Evolutionary conservation across 2,329 filamentous ascomycete genomes (phyloP).

Genomic region (Albophoma yamanashiensis): DNA sequence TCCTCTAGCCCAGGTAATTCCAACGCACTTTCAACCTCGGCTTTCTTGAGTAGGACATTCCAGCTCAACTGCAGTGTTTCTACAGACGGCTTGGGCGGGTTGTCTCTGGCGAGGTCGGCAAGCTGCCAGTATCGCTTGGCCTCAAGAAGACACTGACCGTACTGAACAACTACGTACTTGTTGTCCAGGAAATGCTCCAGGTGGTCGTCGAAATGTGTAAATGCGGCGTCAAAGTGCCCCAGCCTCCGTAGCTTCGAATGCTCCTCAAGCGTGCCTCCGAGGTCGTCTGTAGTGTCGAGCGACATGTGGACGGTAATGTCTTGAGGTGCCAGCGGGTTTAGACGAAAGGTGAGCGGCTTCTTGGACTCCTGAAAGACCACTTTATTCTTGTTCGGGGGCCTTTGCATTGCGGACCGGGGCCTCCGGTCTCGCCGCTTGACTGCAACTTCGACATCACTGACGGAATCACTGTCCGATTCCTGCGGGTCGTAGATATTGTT

Average conservation of each 20-base stretch:
- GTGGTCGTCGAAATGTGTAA: neutral
- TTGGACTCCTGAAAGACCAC: too few species aligned
- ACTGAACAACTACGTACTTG: neutral
- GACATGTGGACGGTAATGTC: conserved; percentile 3
- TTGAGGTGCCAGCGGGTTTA: neutral
- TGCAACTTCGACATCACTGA: neutral
- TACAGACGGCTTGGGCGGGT: neutral
- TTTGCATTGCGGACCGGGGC: neutral
- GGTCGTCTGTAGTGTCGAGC: neutral
- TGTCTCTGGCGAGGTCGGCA: neutral
- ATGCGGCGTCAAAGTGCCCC: conserved; percentile 1
- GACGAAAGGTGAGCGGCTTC: neutral
- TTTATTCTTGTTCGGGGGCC: neutral
- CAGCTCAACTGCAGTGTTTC: neutral
- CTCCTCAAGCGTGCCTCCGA: neutral
- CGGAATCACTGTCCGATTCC: neutral
- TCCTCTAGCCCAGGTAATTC: neutral
- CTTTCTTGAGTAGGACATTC: neutral
- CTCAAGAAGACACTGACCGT: conserved; percentile 2
- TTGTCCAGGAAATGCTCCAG: neutral
- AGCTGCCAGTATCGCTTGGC: neutral
- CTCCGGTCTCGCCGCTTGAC: neutral
- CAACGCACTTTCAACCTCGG: neutral
- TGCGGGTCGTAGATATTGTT: neutral
- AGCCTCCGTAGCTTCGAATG: neutral